Conservation (phyloP, 2,329 filamentous ascomycete genomes). For the Fusarium torulosum region DNA sequence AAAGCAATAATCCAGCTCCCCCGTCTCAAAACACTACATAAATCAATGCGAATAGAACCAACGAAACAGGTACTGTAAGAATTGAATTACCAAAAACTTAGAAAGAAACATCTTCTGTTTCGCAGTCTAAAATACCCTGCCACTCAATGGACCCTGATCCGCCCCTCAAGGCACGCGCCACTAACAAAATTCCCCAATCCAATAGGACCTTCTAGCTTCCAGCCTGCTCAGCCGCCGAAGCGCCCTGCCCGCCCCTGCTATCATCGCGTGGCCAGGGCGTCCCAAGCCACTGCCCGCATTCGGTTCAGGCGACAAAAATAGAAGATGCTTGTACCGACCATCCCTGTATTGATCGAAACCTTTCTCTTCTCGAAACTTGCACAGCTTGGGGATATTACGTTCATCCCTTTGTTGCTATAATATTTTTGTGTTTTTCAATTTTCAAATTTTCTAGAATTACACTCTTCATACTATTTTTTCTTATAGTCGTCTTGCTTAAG, state of each 20-base stretch:
- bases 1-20: neutral
- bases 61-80: constrained; percentile 1
- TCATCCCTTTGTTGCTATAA: constrained; percentile 15
- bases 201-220: neutral
- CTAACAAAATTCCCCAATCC: constrained; percentile 10
- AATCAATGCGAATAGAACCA: constrained; percentile 4
- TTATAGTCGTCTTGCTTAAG: neutral
- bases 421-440: neutral
- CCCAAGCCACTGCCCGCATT: constrained; percentile 43
- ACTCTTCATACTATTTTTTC: neutral
- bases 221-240: constrained; percentile 40
- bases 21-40: neutral
- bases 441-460: neutral
- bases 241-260: constrained; percentile 20
- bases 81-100: neutral
- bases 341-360: constrained; percentile 28
- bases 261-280: constrained; percentile 23
- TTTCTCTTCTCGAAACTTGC: constrained; percentile 31
- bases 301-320: constrained; percentile 39
- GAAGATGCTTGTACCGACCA: constrained; percentile 29
- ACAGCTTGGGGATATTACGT: constrained; percentile 15
- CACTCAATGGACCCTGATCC: constrained; percentile 33
- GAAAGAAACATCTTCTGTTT: constrained; percentile 38
- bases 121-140: constrained; percentile 29
- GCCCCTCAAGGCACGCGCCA: constrained; percentile 33